Percentiles rank a stretch among this genome's conserved stretches.
These are phyloP conservation scores for Tarenaya hassleriana DNA, from an alignment of 345 rosid genomes.

Conservation along the genomic window DNA sequence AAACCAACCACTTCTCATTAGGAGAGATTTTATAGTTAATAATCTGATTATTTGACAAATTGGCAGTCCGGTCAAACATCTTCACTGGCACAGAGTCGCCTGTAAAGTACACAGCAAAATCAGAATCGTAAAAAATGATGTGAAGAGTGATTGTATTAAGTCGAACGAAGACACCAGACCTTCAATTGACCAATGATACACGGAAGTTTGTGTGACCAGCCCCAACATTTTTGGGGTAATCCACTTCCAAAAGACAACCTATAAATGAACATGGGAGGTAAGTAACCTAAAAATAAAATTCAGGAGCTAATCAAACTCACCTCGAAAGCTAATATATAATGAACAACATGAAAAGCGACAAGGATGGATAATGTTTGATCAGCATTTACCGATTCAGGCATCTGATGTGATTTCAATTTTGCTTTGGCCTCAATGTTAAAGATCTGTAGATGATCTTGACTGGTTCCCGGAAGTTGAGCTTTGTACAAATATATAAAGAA, in stretches of 20 bases:
- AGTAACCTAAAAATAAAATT: slow-evolving; percentile 15
- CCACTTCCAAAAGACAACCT: slow-evolving; percentile 99
- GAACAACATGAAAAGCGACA: slow-evolving; percentile 11
- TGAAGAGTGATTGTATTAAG: slow-evolving; percentile 12
- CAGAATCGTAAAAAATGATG: slow-evolving; percentile 17
- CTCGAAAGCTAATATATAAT: neutral
- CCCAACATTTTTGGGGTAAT: slow-evolving; percentile 90
- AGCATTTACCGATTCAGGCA: slow-evolving; percentile 86
- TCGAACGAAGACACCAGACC: slow-evolving; percentile 39
- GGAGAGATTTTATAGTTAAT: slow-evolving; percentile 95
- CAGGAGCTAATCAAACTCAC: slow-evolving; percentile 5
- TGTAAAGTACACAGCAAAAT: slow-evolving; percentile 26
- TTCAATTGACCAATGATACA: slow-evolving; percentile 98
- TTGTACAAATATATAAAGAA: slow-evolving; percentile 17
- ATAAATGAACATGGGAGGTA: slow-evolving; percentile 13
- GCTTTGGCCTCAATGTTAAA: slow-evolving; percentile 96
- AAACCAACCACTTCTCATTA: slow-evolving; percentile 93
- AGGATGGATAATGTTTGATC: slow-evolving; percentile 5
- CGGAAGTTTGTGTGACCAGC: slow-evolving; percentile 82
- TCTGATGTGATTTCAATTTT: slow-evolving; percentile 93
- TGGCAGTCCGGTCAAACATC: slow-evolving; percentile 97
- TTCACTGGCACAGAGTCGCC: slow-evolving; percentile 97
- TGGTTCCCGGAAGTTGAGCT: slow-evolving; percentile 98
- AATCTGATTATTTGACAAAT: slow-evolving; percentile 90
- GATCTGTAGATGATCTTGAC: slow-evolving; percentile 98